Percentiles rank a stretch among this genome's conserved stretches.
phyloP scores from a whole-genome alignment of 495 filamentous ascomycete species.

The Glutinoglossum americanum region DNA sequence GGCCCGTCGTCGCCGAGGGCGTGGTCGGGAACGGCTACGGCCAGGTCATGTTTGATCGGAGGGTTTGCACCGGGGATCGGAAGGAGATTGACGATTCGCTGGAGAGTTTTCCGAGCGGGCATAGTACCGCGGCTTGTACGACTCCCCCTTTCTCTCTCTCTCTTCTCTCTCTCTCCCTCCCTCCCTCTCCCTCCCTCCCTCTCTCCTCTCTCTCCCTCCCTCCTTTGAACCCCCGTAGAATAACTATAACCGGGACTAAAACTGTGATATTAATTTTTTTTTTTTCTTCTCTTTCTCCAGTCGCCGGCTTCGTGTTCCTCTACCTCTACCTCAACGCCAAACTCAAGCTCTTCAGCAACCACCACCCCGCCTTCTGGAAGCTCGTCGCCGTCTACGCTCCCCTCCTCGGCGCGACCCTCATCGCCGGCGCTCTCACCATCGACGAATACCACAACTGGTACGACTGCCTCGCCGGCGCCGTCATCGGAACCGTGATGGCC shows the following conservation, averaged over 20 bases:
- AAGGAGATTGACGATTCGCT: conserved; percentile 25
- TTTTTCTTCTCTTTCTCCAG: conserved; percentile 14
- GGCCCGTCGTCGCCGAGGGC: conserved; percentile 26
- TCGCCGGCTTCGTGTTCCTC: conserved; percentile 32
- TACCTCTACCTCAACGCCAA: conserved; percentile 45
- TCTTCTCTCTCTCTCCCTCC: background rate
- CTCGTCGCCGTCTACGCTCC: conserved; percentile 30
- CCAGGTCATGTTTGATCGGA: conserved; percentile 11
- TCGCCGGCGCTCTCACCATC: conserved; percentile 26
- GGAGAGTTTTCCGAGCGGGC: conserved; percentile 29
- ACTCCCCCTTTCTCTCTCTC: background rate
- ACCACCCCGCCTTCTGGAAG: conserved; percentile 44
- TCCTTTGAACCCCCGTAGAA: background rate
- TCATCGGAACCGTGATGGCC: conserved; percentile 35
- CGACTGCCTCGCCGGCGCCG: conserved; percentile 32
- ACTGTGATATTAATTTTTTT: background rate
- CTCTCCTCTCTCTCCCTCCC: background rate
- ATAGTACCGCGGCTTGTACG: conserved; percentile 26
- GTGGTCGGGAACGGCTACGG: conserved; percentile 22
- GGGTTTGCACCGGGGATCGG: conserved; percentile 26
- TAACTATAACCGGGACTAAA: background rate
- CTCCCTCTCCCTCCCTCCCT: background rate
- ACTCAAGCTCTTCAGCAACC: conserved; percentile 37
- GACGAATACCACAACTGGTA: conserved; percentile 32
- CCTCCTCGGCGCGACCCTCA: conserved; percentile 14